Evolutionary conservation across 176 grass and related monocot genomes (phyloP).

Genomic region (Oryza glaberrima): DNA sequence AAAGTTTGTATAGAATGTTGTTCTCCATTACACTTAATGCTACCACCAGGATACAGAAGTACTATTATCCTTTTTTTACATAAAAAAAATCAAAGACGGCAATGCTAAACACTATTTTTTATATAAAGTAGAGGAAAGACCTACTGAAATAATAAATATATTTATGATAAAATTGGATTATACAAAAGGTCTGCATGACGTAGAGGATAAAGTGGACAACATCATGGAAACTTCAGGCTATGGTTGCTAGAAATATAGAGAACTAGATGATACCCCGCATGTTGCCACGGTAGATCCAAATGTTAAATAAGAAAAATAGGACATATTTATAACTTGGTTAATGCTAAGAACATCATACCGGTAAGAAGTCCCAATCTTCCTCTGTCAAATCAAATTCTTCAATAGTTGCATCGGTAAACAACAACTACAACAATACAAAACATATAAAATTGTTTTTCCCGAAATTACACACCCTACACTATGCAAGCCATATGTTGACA

Average conservation of each 20-base stretch:
- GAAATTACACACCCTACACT: constrained; percentile 23
- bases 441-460: constrained; percentile 44
- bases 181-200: not conserved
- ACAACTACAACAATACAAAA: constrained; percentile 61
- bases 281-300: not conserved
- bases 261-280: too few species aligned
- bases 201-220: not conserved
- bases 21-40: not conserved
- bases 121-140: not conserved
- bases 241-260: not conserved
- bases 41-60: constrained; percentile 8
- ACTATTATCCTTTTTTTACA: constrained; percentile 21
- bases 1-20: constrained; percentile 1
- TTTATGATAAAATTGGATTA: not conserved
- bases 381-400: constrained; percentile 71
- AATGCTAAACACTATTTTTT: not conserved
- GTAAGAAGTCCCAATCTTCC: constrained; percentile 87
- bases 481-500: constrained; percentile 34
- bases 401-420: constrained; percentile 58
- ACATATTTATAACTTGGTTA: constrained; percentile 3
- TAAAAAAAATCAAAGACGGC: not conserved
- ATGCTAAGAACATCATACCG: constrained; percentile 38
- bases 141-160: not conserved
- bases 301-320: not conserved
- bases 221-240: constrained; percentile 20